These are phyloP conservation scores for Paracorniculantispora psalliotae DNA, from an alignment of 2,329 filamentous ascomycete species.

Conservation along the genomic window DNA sequence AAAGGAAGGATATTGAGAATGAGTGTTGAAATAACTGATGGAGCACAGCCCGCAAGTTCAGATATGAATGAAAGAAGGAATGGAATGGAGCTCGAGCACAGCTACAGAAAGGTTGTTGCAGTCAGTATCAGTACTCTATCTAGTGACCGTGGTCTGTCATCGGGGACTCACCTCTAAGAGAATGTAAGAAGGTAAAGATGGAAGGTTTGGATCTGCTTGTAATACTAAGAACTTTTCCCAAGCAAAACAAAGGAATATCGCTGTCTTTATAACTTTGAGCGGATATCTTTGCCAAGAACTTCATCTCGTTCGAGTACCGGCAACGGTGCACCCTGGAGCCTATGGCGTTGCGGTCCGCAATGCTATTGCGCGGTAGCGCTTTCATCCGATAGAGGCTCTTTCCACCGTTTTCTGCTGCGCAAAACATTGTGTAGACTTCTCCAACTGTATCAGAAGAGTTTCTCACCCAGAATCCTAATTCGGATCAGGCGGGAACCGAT, in stretches of 20 bases:
- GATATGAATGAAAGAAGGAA: conserved; percentile 18
- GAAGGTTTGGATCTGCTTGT: conserved; percentile 8
- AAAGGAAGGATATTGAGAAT: conserved; percentile 18
- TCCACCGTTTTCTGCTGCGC: not conserved
- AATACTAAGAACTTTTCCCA: conserved; percentile 17
- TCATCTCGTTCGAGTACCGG: not conserved
- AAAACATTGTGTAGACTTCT: not conserved
- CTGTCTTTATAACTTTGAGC: not conserved
- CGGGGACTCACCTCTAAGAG: conserved; percentile 7
- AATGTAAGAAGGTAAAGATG: conserved; percentile 5
- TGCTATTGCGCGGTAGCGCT: conserved; percentile 3
- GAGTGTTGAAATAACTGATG: conserved; percentile 22
- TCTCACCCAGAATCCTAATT: conserved; percentile 6
- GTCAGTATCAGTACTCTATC: not conserved
- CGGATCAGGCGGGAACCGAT: conserved; percentile 11
- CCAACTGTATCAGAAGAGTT: conserved; percentile 9
- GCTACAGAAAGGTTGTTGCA: not conserved
- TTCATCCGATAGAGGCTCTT: conserved; percentile 1
- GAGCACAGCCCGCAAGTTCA: conserved; percentile 22
- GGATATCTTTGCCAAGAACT: not conserved
- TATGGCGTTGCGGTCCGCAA: not conserved
- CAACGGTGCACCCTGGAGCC: not conserved
- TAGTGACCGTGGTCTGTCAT: not conserved
- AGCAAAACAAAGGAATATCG: not conserved
- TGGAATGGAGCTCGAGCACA: conserved; percentile 12